phyloP scores from a whole-genome alignment of 306 rosid species.

The Alnus glutinosa region DNA sequence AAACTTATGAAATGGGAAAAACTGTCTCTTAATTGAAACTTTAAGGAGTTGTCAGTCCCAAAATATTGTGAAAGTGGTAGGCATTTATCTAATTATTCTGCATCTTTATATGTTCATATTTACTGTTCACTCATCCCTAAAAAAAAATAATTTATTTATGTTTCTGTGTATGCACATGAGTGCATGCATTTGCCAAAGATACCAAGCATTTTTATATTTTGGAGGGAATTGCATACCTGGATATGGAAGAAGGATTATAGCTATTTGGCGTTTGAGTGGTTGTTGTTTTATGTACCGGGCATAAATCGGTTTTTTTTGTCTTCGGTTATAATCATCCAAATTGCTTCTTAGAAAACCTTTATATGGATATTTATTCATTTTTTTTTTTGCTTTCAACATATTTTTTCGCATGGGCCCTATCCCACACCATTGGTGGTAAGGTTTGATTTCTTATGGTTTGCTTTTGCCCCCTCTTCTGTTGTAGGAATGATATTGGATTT shows the following conservation, averaged over 20 bases:
- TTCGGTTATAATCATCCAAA: neutral
- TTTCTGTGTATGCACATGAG: neutral
- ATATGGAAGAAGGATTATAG: neutral
- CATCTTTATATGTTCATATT: neutral
- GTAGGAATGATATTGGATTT: conserved; percentile 67
- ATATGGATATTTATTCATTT: neutral
- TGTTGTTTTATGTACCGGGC: neutral
- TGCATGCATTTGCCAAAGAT: neutral
- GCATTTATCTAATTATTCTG: neutral
- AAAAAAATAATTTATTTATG: neutral
- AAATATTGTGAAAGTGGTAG: neutral
- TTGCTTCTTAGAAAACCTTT: neutral
- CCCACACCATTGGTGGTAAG: neutral
- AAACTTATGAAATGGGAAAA: neutral
- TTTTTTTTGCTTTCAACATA: neutral
- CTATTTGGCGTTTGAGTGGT: neutral
- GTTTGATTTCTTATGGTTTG: neutral
- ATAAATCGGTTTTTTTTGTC: neutral
- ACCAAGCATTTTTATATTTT: too few relatives aligned
- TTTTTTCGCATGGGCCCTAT: neutral
- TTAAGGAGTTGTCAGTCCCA: too few relatives aligned
- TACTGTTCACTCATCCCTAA: neutral
- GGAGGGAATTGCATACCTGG: too few relatives aligned
- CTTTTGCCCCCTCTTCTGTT: neutral
- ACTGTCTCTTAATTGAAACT: neutral